Evolutionary conservation across 805 yeast species (phyloP), one percentile per base, ranked within the genome.

Genomic region (Diddensiella transvaalensis): DNA sequence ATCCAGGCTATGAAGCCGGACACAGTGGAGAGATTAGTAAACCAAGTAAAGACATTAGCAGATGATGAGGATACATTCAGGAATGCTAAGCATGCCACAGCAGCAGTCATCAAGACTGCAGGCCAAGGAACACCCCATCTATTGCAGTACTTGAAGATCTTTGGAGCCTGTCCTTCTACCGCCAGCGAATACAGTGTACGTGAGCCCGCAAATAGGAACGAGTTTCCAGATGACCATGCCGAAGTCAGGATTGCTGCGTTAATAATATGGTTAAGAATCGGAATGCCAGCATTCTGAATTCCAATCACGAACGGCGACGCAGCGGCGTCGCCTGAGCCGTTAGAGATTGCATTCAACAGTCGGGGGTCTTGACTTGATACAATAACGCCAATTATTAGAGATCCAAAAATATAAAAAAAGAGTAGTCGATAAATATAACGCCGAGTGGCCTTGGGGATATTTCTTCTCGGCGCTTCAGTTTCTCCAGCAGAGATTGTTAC

Each of bases 401-500:
- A 75, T 1, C 89, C 79, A 17, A 86, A 57, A 42, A 85, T 66
- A 64, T 86, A 87, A 55, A 86, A 77, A 3, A 83, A 64, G 13
- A 84, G 58, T 43, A 87, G 77, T 56, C 90, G 72, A 75, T 85
- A 83, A 60, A 85, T 84, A 3, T 85, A 87, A 57, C 85, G 73
- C 53, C 74, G 79, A 3, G 90, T 85, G 1, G 93, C 91, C 24
- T 81, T 76, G 4, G 95, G 95, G 22, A 87, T 73, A 0, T 90
- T 82, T 52, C 76, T 78, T 54, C 93, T 71, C 4, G 96, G 95
- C 49, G 85, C 81, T 50, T 81, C 75, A 15, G 91, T 85, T 64
- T 87, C 96, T 65, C 90, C 86, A 2, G 91, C 88, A 1, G 93
- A 90, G 49, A 87, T 80, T 51, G 87, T 79, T n/a, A 87, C 88